A percentile compares a stretch with the other conserved stretches of the same genome.
Evolutionary conservation across 495 filamentous ascomycete species (phyloP).

Genomic region (Penicillium flavigenum): DNA sequence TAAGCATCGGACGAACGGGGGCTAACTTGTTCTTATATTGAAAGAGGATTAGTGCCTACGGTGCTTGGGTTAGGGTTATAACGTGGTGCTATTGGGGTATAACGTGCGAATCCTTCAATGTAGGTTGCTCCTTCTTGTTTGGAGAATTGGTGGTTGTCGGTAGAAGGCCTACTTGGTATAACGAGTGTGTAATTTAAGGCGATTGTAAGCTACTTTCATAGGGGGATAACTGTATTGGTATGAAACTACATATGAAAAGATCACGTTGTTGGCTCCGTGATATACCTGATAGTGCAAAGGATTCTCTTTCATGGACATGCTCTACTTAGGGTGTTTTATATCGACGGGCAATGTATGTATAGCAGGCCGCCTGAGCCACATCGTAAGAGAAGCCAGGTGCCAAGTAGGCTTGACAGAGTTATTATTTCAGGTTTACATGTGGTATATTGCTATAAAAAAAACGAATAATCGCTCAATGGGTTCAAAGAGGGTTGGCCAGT

Average conservation of each 20-base stretch:
- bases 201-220: not conserved
- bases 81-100: not conserved
- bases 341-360: not conserved
- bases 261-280: not conserved
- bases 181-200: not conserved
- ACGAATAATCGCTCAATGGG: not conserved
- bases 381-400: not conserved
- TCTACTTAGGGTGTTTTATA: not conserved
- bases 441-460: not conserved
- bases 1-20: constrained; percentile 25
- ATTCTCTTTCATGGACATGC: not conserved
- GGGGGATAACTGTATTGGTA: not conserved
- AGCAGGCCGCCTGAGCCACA: too few relatives aligned
- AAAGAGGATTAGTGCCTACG: not conserved
- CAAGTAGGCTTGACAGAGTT: not conserved
- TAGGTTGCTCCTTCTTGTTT: not conserved
- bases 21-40: not conserved
- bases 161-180: not conserved
- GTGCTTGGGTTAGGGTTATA: not conserved
- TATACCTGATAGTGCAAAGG: not conserved
- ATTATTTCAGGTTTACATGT: not conserved
- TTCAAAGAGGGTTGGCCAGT: not conserved
- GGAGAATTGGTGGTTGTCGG: not conserved
- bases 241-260: not conserved
- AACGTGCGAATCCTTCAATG: not conserved